Base-by-base conservation (phyloP, 2,329 filamentous ascomycete species). In the Trichoderma sp. region DNA sequence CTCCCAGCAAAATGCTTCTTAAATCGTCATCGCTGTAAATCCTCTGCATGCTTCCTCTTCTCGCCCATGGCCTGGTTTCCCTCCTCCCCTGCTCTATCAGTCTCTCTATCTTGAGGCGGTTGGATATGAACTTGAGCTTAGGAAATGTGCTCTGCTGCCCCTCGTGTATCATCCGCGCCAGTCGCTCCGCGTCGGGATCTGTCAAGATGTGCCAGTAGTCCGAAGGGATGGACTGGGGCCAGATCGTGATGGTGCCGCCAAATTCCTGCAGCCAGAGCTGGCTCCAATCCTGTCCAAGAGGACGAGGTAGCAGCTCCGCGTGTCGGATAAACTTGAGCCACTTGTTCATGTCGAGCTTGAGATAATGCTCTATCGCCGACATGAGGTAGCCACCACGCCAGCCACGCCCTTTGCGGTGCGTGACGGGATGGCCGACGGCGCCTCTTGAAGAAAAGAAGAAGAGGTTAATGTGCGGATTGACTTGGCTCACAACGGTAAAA, bases 401-500 rank as follows among this genome's bases (percentile, higher is more conserved):
- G 67, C 95, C 95, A 56, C 93, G 91, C 5, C 95, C 95, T 73
- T 91, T 90, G 65, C 95, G 91, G 78, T 99, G 95, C 0, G 94
- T 97, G 19, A 98, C 95, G 10, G 95, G 95, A 63, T 92, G 90
- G 5, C 95, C 95, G 10, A 98, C 94, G 0, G 92, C 91, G 13
- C 95, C 95, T 35, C 95, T 88, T 0, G 94, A 97, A 34, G 92
- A 95, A 83, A 98, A 99, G 86, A 99, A 98, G 84, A 99, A 99
- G 32, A 98, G 89, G 75, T 97, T 98, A 79, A 99, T 94, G 78
- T 99, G 95, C 2, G 95, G 95, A 78, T 99, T 99, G 58, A 97
- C 94, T 80, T 93, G 87, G 72, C 84, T 86, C 73, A 90, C 95
- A 71, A 99, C 94, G 71, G 92, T 94, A 79, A 98, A 99, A 77